phyloP scores from a whole-genome alignment of 2,329 filamentous ascomycete genomes.

The Colletotrichum filicis region DNA sequence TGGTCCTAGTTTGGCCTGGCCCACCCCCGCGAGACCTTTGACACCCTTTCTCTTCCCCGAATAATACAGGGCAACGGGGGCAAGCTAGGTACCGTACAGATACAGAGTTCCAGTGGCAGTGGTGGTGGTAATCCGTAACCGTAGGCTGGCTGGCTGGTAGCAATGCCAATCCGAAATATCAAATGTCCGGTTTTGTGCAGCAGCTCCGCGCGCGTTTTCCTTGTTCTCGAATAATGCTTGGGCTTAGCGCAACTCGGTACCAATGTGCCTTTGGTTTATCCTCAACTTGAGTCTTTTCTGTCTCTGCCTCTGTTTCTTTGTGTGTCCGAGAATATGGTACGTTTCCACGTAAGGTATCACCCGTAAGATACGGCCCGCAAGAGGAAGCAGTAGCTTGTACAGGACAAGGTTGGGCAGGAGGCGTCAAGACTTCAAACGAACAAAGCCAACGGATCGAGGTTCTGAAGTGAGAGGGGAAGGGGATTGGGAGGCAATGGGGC shows the following conservation, averaged over 20 bases:
- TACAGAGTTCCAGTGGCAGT: neutral
- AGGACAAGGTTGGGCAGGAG: neutral
- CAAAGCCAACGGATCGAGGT: neutral
- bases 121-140: neutral
- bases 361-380: conserved; percentile 4
- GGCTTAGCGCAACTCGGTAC: neutral
- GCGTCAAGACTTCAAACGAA: neutral
- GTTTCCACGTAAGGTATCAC: neutral
- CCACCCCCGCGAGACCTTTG: neutral
- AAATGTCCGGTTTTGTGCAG: conserved; percentile 29
- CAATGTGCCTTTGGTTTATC: neutral
- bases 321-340: neutral
- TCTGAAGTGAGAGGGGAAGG: neutral
- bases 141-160: too few species aligned
- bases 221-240: conserved; percentile 12
- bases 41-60: neutral
- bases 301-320: neutral
- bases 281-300: neutral
- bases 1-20: conserved; percentile 11
- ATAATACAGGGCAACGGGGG: neutral
- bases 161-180: too few species aligned
- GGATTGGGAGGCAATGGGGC: neutral
- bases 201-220: conserved; percentile 7
- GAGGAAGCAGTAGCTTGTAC: neutral
- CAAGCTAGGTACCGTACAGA: neutral